Percentiles rank a stretch among this genome's conserved stretches.
phyloP scores from a whole-genome alignment of 1,284 basidiomycete genomes.

The Papiliotrema laurentii region DNA sequence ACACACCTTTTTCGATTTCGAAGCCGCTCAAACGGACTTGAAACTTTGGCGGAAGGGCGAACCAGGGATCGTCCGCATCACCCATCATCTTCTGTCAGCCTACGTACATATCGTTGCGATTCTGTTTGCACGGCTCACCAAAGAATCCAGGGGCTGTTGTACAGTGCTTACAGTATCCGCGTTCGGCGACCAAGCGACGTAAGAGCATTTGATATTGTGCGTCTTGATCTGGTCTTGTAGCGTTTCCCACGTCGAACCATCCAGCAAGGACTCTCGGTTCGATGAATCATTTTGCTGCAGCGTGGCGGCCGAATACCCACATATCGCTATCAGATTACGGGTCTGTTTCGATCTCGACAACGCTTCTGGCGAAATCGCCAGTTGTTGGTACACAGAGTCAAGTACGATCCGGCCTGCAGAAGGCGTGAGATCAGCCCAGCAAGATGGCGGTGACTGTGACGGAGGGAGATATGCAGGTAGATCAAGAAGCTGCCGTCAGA shows the following conservation, averaged over 20 bases:
- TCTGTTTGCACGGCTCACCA: no score
- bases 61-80: conserved; percentile 18
- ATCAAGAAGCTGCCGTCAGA: background rate
- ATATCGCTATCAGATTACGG: background rate
- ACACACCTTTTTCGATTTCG: conserved; percentile 13
- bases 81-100: conserved; percentile 9
- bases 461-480: background rate
- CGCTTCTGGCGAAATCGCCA: no score
- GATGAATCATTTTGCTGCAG: no score
- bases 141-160: no score
- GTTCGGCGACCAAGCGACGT: no score
- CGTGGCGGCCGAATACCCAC: no score
- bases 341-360: background rate
- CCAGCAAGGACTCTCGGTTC: no score
- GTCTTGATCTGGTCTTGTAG: no score
- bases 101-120: no score
- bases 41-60: conserved; percentile 13
- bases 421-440: background rate
- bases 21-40: conserved; percentile 16
- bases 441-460: background rate
- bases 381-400: background rate
- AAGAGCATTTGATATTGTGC: no score
- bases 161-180: no score
- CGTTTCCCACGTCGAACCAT: no score
- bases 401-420: background rate